Base-by-base conservation (phyloP, 495 filamentous ascomycete genomes). In the Lasiosphaeria miniovina region DNA sequence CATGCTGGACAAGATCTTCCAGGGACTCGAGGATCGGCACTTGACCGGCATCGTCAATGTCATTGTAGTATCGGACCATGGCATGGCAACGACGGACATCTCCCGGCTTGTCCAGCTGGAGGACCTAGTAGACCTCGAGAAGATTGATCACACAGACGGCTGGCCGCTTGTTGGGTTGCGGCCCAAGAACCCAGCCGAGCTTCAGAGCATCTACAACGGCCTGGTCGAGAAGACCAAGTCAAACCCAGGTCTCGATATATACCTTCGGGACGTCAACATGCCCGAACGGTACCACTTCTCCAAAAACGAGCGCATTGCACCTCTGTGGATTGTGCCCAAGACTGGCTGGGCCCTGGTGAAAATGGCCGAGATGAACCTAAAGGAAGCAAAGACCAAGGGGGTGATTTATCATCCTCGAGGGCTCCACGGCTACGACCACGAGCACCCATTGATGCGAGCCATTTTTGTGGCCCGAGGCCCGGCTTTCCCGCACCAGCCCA, bases 1-100 rank as follows among this genome's bases (percentile, higher is more conserved):
- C 3, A 90, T 98, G 88, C 79, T 99, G 1, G 86, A 83, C 6
- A 63, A 76, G 4, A 72, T 99, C 7, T 88, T 99, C 65, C 66
- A 79, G 7, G 93, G 92, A 0, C 75, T 99, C 0, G 81, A 93
- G 59, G 77, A 81, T 36, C 86, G 94, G 32, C 96, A 97, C 66
- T 77, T 98, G 14, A 96, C 92, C 0, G 69, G 87, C 9, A 86
- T 98, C 49, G 89, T 97, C 66, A 99, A 99, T 63, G 82, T 99
- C n/a, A 85, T 99, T 38, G 82, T 99, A n/a, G 93, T 99, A 14
- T 96, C 91, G 10, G 94, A 99, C 71, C 94, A 99, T 66, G 94
- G 94, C 24, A 99, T 99, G 94, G 93, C 93, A 4, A 93, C 90
- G 1, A 97, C 94, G 0, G 87, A 90, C 40, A 84, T 81, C 0